Percentiles rank a stretch among this genome's conserved stretches.
Evolutionary conservation across 495 filamentous ascomycete species (phyloP).

Genomic region (Penicillium fimorum): DNA sequence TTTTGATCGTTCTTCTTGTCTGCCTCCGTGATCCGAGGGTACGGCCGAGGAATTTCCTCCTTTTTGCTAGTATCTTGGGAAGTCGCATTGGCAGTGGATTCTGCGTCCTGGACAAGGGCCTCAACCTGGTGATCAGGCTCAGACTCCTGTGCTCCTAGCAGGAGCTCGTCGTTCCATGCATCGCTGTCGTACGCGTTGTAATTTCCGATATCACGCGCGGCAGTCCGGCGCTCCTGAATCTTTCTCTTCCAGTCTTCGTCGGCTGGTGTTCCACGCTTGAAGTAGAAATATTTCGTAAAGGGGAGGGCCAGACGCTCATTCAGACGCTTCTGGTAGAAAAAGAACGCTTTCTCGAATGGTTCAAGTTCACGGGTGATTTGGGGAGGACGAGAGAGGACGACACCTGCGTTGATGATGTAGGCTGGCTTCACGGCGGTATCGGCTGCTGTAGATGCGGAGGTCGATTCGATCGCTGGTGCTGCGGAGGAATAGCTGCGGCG

Average conservation of each 20-base stretch:
- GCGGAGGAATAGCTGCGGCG: slow-evolving; percentile 48
- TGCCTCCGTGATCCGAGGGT: slow-evolving; percentile 71
- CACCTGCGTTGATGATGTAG: slow-evolving; percentile 71
- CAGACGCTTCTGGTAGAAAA: slow-evolving; percentile 93
- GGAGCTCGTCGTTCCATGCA: slow-evolving; percentile 90
- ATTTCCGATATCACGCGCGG: slow-evolving; percentile 78
- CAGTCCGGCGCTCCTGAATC: slow-evolving; percentile 66
- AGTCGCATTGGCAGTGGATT: slow-evolving; percentile 61
- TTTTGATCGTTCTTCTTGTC: slow-evolving; percentile 70
- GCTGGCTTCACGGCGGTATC: slow-evolving; percentile 40
- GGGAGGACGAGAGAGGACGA: slow-evolving; percentile 87
- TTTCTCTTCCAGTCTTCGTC: slow-evolving; percentile 92
- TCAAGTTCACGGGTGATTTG: slow-evolving; percentile 79
- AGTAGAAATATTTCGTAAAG: slow-evolving; percentile 92
- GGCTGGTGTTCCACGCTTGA: slow-evolving; percentile 81
- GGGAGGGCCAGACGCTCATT: slow-evolving; percentile 90
- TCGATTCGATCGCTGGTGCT: slow-evolving; percentile 35
- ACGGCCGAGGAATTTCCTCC: slow-evolving; percentile 68
- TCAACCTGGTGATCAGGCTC: slow-evolving; percentile 60
- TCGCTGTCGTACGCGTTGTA: slow-evolving; percentile 78
- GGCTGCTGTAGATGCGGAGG: slow-evolving; percentile 31
- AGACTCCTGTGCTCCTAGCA: slow-evolving; percentile 65
- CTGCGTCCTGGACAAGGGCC: slow-evolving; percentile 72
- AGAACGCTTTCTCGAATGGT: slow-evolving; percentile 87
- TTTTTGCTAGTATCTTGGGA: slow-evolving; percentile 63